Conservation (phyloP, 2,329 filamentous ascomycete species). For the Sporothrix variecibatus region DNA sequence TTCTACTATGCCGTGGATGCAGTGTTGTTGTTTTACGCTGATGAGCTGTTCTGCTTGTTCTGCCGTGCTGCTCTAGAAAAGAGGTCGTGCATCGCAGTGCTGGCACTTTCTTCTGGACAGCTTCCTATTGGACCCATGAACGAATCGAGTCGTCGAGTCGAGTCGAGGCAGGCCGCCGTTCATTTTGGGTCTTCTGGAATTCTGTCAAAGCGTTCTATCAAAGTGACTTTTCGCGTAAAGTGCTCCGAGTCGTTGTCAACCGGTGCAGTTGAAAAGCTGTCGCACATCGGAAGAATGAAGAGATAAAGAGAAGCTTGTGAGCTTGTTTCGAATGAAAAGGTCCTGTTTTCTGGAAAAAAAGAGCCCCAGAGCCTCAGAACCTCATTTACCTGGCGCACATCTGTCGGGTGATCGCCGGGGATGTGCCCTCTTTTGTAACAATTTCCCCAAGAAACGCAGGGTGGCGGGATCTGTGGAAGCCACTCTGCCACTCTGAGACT, state of each 20-base stretch:
- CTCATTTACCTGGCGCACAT: not conserved
- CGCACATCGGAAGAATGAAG: not conserved
- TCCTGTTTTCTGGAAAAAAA: not conserved
- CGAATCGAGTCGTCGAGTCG: not conserved
- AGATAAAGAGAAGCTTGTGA: not conserved
- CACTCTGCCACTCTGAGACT: too few species aligned
- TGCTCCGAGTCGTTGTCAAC: too few species aligned
- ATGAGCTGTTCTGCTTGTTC: too few species aligned
- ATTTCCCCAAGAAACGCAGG: not conserved
- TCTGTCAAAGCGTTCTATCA: not conserved
- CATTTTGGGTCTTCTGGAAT: not conserved
- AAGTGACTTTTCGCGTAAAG: conserved; percentile 2
- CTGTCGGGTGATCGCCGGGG: not conserved
- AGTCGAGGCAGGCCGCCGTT: too few species aligned
- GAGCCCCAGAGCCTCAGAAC: too few species aligned
- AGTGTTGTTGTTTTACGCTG: not conserved
- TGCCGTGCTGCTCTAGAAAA: not conserved
- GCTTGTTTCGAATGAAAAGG: too few species aligned
- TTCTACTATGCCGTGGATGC: not conserved
- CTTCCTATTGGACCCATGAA: not conserved
- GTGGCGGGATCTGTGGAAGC: not conserved
- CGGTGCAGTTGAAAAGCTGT: too few species aligned
- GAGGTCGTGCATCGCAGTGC: too few species aligned
- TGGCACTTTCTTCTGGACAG: not conserved
- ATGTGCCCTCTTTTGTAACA: not conserved